phyloP scores from a whole-genome alignment of 2,329 filamentous ascomycete species.

The Penicillium olsonii region DNA sequence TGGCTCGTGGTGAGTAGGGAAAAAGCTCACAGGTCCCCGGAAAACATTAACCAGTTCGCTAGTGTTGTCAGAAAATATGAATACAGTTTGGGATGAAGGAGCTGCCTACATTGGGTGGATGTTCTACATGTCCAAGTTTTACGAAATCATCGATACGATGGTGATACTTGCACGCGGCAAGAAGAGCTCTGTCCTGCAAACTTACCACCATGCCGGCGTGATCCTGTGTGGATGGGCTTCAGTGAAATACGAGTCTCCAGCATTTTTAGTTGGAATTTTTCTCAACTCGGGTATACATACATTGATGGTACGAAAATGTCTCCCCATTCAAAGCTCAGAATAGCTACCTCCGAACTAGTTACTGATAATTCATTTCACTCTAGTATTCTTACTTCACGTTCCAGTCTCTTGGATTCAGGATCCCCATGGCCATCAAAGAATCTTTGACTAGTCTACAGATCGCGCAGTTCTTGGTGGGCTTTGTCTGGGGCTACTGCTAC shows the following conservation, averaged over 20 bases:
- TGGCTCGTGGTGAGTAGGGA: slow-evolving; percentile 5
- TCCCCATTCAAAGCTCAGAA: too few species aligned
- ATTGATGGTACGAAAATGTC: slow-evolving; percentile 13
- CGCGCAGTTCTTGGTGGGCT: slow-evolving; percentile 14
- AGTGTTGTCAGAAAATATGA: neutral
- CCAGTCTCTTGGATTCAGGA: slow-evolving; percentile 9
- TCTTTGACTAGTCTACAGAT: slow-evolving; percentile 16
- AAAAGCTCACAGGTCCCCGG: neutral
- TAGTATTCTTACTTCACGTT: slow-evolving; percentile 19
- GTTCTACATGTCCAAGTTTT: slow-evolving; percentile 20
- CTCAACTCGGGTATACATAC: slow-evolving; percentile 15
- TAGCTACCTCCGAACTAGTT: too few species aligned
- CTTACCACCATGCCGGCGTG: slow-evolving; percentile 18
- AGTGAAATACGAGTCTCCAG: slow-evolving; percentile 12
- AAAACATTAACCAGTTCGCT: neutral
- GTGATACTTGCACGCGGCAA: slow-evolving; percentile 15
- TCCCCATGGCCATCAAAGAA: slow-evolving; percentile 11
- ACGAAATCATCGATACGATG: slow-evolving; percentile 18
- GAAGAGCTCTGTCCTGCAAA: slow-evolving; percentile 17
- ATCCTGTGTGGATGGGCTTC: slow-evolving; percentile 13
- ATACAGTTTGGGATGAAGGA: slow-evolving; percentile 4
- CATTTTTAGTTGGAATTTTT: slow-evolving; percentile 2
- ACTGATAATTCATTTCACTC: too few species aligned
- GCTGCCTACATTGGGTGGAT: slow-evolving; percentile 13
- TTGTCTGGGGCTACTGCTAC: slow-evolving; percentile 6